Evolutionary conservation across 192 early-diverging fungal species (phyloP), one percentile per base, ranked within the genome.

Genomic region (Backusella sp.): DNA sequence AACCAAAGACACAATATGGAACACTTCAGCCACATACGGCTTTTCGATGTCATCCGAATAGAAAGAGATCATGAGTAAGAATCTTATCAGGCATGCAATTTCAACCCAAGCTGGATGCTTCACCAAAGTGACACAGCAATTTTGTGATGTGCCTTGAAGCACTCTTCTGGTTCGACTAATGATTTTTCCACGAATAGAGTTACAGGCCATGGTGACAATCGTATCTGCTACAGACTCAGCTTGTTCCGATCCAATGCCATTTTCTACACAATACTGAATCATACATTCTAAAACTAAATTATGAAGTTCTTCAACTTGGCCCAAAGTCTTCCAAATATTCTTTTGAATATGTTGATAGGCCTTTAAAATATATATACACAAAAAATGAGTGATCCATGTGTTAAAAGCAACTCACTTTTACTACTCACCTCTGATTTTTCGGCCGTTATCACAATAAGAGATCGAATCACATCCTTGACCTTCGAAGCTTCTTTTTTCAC

Each of bases 31-130:
- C 44, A 97, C 83, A 80, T 90, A 94, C 74, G 89, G 87, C 42
- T 88, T 86, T 4, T 91, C 89, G 66, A 90, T 79, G 15, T 78
- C 80, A 1, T 82, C 80, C 73, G 92, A 91, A 73, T 95, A 90
- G 81, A 97, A 98, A 12, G 93, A 94, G 42, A 95, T 85, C 77
- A 95, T 95, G 73, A 97, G 80, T 46, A 93, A 87, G 82, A 96
- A 92, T 11, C 97, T 88, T 70, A 94, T 84, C 42, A 97, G 81
- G 15, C 95, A 91, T 0, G 91, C 92, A 74, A 98, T 95, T 76
- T 98, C 93, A 37, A 88, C 86, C 96, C 95, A 97, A 46, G 91
- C 85, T 69, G 91, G 86, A 76, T 97, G 95, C 19, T 94, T 87
- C 0, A 89, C 86, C n/a, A 98, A 83, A 32, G 89, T 84, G 19